Evolutionary conservation across 2,329 filamentous ascomycete species (phyloP), one percentile per base, ranked within the genome.

Genomic region (Emericellopsis atlantica): DNA sequence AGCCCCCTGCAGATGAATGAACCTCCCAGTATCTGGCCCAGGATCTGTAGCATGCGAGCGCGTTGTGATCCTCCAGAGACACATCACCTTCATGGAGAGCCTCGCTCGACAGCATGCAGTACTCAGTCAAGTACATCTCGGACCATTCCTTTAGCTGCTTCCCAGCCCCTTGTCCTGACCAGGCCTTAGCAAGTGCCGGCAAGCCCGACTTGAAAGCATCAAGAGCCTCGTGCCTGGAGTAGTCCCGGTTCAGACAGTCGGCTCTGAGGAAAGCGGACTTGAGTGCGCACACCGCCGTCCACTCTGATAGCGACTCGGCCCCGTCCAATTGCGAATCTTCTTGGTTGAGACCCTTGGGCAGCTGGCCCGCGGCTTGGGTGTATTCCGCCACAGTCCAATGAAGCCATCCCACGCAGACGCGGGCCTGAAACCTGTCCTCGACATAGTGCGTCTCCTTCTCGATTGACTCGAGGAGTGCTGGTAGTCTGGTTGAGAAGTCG

Each of bases 361-460:
- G 65, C 43, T 67, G 72, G 31, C 65, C 63, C 34, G 74, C 60
- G 32, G 81, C 80, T 34, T 76, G 57, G 1, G 65, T 66, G 47
- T 83, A 83, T 49, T 93, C 82, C 29, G 76, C 79, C 40, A 82
- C 61, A 8, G 79, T 75, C 77, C 84, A 94, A 54, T 93, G 79
- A 51, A 95, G 69, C 84, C 88, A 93, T 41, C 81, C 88, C 36
- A 90, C 60, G 58, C 86, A 92, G 40, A 92, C 79, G 45, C 78
- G 80, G 26, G 87, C 89, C 60, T 95, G 87, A 49, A 90, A 81
- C 41, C 62, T 67, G 49, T 82, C 78, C 55, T 81, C 72, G 11
- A 60, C 57, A 47, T 69, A 61, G 7, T 54, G 54, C 5, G 65
- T 61, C 51, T 81, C 79, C 40, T 67, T 66, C 6, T 79, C 76